Percentiles rank a stretch among this genome's conserved stretches.
Evolutionary conservation across 441 rosid genomes (phyloP).

Genomic region (Macaranga tanarius): DNA sequence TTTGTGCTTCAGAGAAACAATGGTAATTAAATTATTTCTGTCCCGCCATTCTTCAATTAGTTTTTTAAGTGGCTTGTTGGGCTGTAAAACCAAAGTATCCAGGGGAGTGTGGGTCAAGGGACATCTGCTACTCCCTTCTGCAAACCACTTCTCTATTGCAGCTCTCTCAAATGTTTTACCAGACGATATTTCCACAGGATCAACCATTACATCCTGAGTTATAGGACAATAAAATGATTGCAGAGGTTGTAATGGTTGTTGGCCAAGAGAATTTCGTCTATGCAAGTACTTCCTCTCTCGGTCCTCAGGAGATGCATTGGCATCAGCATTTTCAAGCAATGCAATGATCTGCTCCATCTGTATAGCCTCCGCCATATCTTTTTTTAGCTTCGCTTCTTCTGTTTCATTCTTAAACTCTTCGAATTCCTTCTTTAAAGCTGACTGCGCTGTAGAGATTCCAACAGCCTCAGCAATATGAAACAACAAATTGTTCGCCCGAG

Average conservation of each 20-base stretch:
- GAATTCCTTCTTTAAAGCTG: slow-evolving; percentile 27
- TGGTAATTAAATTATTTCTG: slow-evolving; percentile 34
- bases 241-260: slow-evolving; percentile 37
- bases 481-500: slow-evolving; percentile 31
- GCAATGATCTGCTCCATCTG: slow-evolving; percentile 34
- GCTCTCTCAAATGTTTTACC: slow-evolving; percentile 40
- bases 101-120: slow-evolving; percentile 30
- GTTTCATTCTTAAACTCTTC: slow-evolving; percentile 34
- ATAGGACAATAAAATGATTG: slow-evolving; percentile 41
- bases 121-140: slow-evolving; percentile 33
- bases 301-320: slow-evolving; percentile 7
- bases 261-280: slow-evolving; percentile 25
- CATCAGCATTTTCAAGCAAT: slow-evolving; percentile 29
- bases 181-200: slow-evolving; percentile 41
- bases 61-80: slow-evolving; percentile 33
- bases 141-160: slow-evolving; percentile 39
- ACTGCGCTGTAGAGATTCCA: slow-evolving; percentile 23
- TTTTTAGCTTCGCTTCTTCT: slow-evolving; percentile 19
- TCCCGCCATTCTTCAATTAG: slow-evolving; percentile 42
- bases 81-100: slow-evolving; percentile 23
- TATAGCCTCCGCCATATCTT: slow-evolving; percentile 28
- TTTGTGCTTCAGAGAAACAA: slow-evolving; percentile 32
- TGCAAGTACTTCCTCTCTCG: slow-evolving; percentile 28
- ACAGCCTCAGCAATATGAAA: slow-evolving; percentile 28
- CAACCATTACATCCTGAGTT: slow-evolving; percentile 39